Base-by-base conservation (phyloP, 768 basidiomycete genomes). In the Kwoniella europaea region DNA sequence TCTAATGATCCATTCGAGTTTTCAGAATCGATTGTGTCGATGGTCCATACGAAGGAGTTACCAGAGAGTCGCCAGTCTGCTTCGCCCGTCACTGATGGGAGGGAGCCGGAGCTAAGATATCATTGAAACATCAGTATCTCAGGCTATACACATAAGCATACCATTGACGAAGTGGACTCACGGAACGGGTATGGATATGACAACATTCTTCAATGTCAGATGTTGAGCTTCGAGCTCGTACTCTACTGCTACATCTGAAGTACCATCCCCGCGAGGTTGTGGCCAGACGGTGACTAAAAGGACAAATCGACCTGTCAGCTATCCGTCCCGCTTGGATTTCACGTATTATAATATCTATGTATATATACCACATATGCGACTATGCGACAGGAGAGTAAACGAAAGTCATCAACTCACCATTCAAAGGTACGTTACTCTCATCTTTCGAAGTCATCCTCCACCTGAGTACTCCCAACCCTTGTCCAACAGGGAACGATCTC, bases 241-340 rank as follows among this genome's bases (percentile, higher is more conserved):
- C 84, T 98, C 97, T 72, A 98, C 92, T 84, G 92, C 95, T 70
- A 98, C 92, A 73, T 96, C 94, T 75, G 90, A 92, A 1, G 91
- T 91, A n/a, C 94, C 94, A 71, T 93, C 91, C 76, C 92, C 93
- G 50, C 92, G 90, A 6, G 92, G 91, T 13, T 93, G 90, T 13
- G 95, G 97, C 95, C 95, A 98, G 84, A 93, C 95, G 81, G 93
- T 99, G 82, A 99, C 95, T 94, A 69, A 41, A 44, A 18, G n/a
- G 4, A 29, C 4, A 29, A 29, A 29, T 29, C 29, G 29, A 29
- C 29, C 29, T 29, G 29, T 29, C 29, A 29, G 29, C 29, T 29
- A 29, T 29, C 29, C 29, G 29, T 29, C 29, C 4, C 29, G 4
- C 29, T 29, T 29, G 29, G 4, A 29, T 29, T 4, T 2, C 4